A percentile compares a stretch with the other conserved stretches of the same genome.
phyloP scores from a whole-genome alignment of 805 yeast genomes.

The Candida ficus region DNA sequence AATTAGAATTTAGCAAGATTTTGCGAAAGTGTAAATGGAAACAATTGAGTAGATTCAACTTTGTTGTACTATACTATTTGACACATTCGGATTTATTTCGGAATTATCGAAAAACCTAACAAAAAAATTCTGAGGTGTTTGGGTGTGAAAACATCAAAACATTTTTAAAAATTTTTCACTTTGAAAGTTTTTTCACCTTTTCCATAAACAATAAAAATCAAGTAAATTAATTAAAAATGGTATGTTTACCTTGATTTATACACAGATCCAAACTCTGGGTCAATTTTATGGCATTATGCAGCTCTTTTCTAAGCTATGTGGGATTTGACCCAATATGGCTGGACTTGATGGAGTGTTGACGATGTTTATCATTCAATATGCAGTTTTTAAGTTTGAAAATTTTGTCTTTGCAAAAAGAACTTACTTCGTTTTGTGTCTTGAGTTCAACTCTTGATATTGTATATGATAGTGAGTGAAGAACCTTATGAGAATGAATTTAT shows the following conservation, averaged over 20 bases:
- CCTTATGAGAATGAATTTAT: neutral
- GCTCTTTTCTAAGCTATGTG: slow-evolving; percentile 18
- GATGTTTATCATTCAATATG: slow-evolving; percentile 19
- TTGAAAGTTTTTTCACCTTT: neutral
- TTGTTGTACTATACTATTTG: too few relatives aligned
- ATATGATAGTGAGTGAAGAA: neutral
- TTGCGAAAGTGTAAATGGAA: too few relatives aligned
- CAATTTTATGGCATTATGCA: slow-evolving; percentile 23
- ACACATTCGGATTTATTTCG: too few relatives aligned
- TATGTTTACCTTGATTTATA: neutral
- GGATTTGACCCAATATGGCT: slow-evolving; percentile 1
- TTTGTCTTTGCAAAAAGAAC: neutral
- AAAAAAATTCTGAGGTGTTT: too few relatives aligned
- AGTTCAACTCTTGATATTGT: neutral
- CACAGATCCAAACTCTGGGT: neutral
- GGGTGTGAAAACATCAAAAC: too few relatives aligned
- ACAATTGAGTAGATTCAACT: too few relatives aligned
- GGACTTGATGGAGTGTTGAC: slow-evolving; percentile 24
- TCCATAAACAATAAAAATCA: neutral
- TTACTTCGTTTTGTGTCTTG: neutral
- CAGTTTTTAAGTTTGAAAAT: too few relatives aligned
- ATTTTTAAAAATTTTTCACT: neutral
- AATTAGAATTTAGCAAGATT: too few relatives aligned
- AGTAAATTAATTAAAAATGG: slow-evolving; percentile 3
- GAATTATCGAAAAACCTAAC: too few relatives aligned